Evolutionary conservation across 2,329 filamentous ascomycete genomes (phyloP), one percentile per base, ranked within the genome.

Genomic region (Stachybotrys chartarum): DNA sequence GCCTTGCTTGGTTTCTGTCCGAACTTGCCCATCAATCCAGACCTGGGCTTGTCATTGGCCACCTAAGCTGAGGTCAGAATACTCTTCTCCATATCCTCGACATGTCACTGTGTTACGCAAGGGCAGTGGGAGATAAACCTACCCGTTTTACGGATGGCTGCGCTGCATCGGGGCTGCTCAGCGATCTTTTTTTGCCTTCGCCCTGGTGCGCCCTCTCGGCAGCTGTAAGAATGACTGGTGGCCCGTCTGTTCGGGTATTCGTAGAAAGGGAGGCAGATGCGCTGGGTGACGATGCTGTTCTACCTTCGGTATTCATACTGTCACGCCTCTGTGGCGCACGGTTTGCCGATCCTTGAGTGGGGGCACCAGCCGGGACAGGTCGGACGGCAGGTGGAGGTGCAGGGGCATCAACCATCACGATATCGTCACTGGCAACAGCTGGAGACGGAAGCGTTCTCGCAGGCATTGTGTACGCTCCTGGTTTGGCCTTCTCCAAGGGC

Each of bases 171-270:
- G 64, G 57, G 5, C 64, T 69, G n/a, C 79, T 76, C 16, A 72
- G 68, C 10, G 69, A 60, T 54, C 78, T 67, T 62, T 81, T 81
- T 65, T 73, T 79, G 12, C 57, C 56, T 31, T 71, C 64, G 6
- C 60, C 52, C 39, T 54, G 55, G 10, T 53, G 51, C 6, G 58
- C 48, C 49, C 59, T 63, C 17, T 54, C 54, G 7, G 62, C 50
- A 3, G 71, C 68, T 11, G 70, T 70, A 51, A 76, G 74, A 35
- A 79, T 75, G 1, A 73, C 59, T 1, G 77, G 76, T 5, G 64
- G 68, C 4, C 68, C 67, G 31, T 60, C 61, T 30, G 60, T 62
- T 5, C 67, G 63, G n/a, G 66, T 62, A 12, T 61, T 53, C 42
- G 63, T 52, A 3, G 35, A 14, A 42, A 10, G 3, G 3, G 35